phyloP scores from a whole-genome alignment of 768 basidiomycete species.

The Mrakia gelida region DNA sequence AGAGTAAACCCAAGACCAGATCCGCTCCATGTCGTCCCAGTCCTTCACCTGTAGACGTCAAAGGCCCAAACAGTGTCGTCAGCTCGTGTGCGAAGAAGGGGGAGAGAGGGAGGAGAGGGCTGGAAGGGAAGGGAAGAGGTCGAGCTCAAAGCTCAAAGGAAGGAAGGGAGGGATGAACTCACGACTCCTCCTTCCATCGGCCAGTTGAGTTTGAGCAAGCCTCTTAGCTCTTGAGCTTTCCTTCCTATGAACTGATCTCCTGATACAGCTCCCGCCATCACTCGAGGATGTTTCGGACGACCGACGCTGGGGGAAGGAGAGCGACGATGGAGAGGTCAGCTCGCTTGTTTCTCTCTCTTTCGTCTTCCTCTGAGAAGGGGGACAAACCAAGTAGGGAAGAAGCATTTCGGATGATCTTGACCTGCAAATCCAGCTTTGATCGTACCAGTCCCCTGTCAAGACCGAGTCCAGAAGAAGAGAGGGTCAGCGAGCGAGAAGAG shows the following conservation, averaged over 20 bases:
- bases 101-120: background rate
- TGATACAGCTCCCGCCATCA: slow-evolving; percentile 91
- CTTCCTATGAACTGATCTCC: slow-evolving; percentile 95
- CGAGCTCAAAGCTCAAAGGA: background rate
- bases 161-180: background rate
- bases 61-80: background rate
- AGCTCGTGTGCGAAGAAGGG: background rate
- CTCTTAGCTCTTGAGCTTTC: slow-evolving; percentile 90
- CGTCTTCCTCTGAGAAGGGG: background rate
- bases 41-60: slow-evolving; percentile 55
- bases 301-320: slow-evolving; percentile 64
- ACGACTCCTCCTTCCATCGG: slow-evolving; percentile 99
- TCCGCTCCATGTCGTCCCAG: slow-evolving; percentile 99
- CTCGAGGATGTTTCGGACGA: slow-evolving; percentile 91
- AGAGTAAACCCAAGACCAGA: slow-evolving; percentile 97
- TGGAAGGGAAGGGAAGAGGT: background rate
- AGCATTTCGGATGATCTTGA: slow-evolving; percentile 98
- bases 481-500: background rate
- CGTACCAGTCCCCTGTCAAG: slow-evolving; percentile 84
- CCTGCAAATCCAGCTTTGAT: slow-evolving; percentile 99
- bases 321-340: background rate
- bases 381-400: slow-evolving; percentile 94
- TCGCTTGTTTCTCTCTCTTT: background rate
- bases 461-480: background rate
- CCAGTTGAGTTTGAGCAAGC: slow-evolving; percentile 94